Evolutionary conservation across 345 rosid genomes (phyloP), one percentile per base, ranked within the genome.

Genomic region (Crucihimalaya himalaica): DNA sequence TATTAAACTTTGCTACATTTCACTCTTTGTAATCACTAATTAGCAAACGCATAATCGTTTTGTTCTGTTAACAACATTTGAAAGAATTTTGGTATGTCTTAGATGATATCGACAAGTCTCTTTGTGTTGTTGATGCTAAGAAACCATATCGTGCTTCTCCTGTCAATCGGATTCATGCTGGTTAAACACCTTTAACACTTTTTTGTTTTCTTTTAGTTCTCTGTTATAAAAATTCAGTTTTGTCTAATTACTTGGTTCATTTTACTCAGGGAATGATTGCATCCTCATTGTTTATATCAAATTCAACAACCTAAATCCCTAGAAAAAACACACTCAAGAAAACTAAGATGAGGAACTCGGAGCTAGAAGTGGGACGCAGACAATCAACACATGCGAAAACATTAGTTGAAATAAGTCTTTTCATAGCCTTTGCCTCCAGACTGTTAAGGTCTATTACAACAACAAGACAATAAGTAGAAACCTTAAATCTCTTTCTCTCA

Each of bases 391-490:
- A n/a, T n/a, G n/a, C n/a, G n/a, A n/a, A n/a, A n/a, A n/a, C n/a
- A n/a, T n/a, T n/a, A 86, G 73, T 58, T 93, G 97, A 84, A 81
- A 82, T 37, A 83, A 83, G 75, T 86, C 88, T 68, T 90, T 88
- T 82, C 98, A 90, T 73, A 75, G 82, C 63, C 72, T 85, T 59
- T 87, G 93, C 78, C 85, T 90, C 27, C 78, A 56, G 93, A 90
- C 68, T 88, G 98, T 76, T 90, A 79, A 84, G 86, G 47, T 87
- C 98, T 15, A 87, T 88, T 68, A 88, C 95, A 71, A 88, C 87
- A 58, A 90, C 90, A 16, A 84, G 95, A 76, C 95, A 87, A 93
- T 90, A 87, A 32, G 98, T 85, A 14, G 5, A 48, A 37, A 58
- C 61, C 52, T 25, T 47, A 58, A 35, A 59, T 70, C 56, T 27